Conservation (phyloP, 2,329 filamentous ascomycete genomes). For the Diplocarpon rosae region DNA sequence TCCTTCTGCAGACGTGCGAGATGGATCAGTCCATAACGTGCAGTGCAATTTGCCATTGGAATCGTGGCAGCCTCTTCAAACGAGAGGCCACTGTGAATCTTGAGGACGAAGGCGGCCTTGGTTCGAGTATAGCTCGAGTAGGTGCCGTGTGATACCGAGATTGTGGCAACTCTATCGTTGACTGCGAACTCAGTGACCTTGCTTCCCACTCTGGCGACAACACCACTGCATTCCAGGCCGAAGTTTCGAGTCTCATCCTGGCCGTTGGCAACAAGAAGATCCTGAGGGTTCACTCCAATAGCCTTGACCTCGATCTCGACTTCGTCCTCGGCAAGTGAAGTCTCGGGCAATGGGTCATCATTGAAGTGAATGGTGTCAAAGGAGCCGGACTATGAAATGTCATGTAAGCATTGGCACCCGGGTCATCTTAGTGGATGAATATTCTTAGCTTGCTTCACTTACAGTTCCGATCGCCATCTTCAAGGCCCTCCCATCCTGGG, state of each 20-base stretch:
- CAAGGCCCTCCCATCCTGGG: conserved; percentile 14
- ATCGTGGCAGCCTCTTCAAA: conserved; percentile 21
- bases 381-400: conserved; percentile 9
- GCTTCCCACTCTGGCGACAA: conserved; percentile 26
- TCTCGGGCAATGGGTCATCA: conserved; percentile 11
- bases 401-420: not conserved
- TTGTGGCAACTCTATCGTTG: conserved; percentile 27
- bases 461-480: conserved; percentile 16
- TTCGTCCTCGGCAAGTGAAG: conserved; percentile 12
- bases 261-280: conserved; percentile 27
- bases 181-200: conserved; percentile 20
- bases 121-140: conserved; percentile 18
- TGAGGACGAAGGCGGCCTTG: conserved; percentile 14
- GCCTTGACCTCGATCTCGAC: conserved; percentile 26
- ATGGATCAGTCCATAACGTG: conserved; percentile 20
- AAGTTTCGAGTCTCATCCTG: conserved; percentile 24
- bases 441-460: not conserved
- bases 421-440: too few species aligned
- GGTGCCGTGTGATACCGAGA: conserved; percentile 16
- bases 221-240: conserved; percentile 29
- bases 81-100: conserved; percentile 12
- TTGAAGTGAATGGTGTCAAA: conserved; percentile 24
- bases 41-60: conserved; percentile 21
- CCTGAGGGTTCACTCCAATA: conserved; percentile 22
- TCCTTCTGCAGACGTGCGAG: conserved; percentile 17